These are phyloP conservation scores for Pseudozyma tsukubaensis DNA, from an alignment of 1,284 basidiomycete genomes.

Conservation along the genomic window DNA sequence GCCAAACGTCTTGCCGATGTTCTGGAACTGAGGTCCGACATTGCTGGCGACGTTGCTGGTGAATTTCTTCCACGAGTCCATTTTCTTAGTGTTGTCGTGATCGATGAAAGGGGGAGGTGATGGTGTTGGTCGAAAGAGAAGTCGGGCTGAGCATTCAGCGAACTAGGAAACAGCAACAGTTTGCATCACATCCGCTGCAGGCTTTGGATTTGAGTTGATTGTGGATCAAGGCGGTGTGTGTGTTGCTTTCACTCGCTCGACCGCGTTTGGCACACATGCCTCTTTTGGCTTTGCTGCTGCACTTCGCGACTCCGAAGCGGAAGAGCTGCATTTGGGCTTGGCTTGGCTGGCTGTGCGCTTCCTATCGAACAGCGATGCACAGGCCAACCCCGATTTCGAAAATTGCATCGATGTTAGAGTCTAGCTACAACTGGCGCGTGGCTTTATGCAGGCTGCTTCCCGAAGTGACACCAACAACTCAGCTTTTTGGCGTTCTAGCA, in stretches of 20 bases:
- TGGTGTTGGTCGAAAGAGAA: constrained; percentile 4
- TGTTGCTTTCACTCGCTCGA: constrained; percentile 24
- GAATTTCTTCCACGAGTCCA: constrained; percentile 78
- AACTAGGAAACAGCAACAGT: background rate
- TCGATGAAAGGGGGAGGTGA: background rate
- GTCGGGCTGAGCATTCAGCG: background rate
- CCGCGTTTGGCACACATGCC: background rate
- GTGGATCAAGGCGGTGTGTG: background rate
- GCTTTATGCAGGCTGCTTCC: no score
- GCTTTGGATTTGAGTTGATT: background rate
- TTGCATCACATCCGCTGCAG: constrained; percentile 6
- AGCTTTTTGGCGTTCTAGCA: background rate
- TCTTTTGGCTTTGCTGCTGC: background rate
- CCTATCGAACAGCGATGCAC: constrained; percentile 2
- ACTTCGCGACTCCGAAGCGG: constrained; percentile 4
- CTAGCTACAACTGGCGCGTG: no score
- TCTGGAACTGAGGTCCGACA: constrained; percentile 69
- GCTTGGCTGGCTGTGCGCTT: constrained; percentile 9
- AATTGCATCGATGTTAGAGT: background rate
- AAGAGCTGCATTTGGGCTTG: background rate
- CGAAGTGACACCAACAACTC: background rate
- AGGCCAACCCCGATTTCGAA: constrained; percentile 10
- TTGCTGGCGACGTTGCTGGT: constrained; percentile 58
- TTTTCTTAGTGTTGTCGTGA: constrained; percentile 65
- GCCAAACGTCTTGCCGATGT: constrained; percentile 83